phyloP scores from a whole-genome alignment of 2,329 filamentous ascomycete genomes.

The Aureobasidium sp. region DNA sequence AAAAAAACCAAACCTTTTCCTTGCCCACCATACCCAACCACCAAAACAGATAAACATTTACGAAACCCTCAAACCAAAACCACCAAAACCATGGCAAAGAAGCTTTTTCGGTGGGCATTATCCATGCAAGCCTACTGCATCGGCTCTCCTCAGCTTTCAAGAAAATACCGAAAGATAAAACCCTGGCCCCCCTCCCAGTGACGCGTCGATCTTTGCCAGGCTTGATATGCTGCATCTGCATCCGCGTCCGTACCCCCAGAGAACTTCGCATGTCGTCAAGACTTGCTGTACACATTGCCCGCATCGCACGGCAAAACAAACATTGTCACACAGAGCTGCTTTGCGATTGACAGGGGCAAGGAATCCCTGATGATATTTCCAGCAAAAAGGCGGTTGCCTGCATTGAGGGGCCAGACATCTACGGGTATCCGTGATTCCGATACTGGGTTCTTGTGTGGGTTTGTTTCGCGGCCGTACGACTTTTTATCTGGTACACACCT shows the following conservation, averaged over 20 bases:
- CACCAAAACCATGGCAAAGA: neutral
- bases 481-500: too few relatives aligned
- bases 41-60: neutral
- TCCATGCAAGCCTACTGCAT: neutral
- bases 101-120: neutral
- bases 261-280: conserved; percentile 9
- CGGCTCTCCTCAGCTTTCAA: conserved; percentile 1
- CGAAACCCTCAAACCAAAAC: too few relatives aligned
- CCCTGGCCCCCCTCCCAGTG: neutral
- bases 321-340: neutral
- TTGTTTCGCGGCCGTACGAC: too few relatives aligned
- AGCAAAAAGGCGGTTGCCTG: too few relatives aligned
- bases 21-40: neutral
- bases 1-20: too few relatives aligned
- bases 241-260: neutral
- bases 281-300: neutral
- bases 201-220: conserved; percentile 7
- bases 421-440: too few relatives aligned
- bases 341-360: neutral
- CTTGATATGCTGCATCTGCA: neutral
- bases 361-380: neutral
- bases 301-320: neutral
- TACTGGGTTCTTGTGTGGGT: too few relatives aligned
- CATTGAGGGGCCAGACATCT: too few relatives aligned
- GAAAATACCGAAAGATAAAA: neutral